phyloP scores from a whole-genome alignment of 1,139 yeast genomes.

The Suhomyces chickasaworum region DNA sequence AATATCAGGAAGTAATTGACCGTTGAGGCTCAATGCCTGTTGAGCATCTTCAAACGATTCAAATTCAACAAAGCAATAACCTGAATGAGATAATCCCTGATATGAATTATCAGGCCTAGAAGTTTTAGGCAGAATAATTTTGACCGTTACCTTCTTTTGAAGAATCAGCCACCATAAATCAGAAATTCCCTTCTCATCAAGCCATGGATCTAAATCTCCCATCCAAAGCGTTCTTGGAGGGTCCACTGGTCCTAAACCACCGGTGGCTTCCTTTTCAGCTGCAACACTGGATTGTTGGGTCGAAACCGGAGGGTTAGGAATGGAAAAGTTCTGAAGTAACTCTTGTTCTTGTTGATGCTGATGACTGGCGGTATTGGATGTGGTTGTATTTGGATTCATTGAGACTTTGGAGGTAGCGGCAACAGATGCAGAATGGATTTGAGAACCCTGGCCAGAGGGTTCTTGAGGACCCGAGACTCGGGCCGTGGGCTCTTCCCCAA shows the following conservation, averaged over 20 bases:
- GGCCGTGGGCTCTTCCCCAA: background rate
- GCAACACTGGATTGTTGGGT: conserved; percentile 38
- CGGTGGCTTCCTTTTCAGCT: conserved; percentile 17
- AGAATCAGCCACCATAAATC: conserved; percentile 60
- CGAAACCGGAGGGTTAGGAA: conserved; percentile 48
- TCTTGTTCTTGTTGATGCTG: conserved; percentile 52
- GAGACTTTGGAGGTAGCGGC: background rate
- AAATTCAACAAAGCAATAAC: conserved; percentile 75
- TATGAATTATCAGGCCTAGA: conserved; percentile 28
- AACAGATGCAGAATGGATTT: background rate
- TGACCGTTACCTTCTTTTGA: conserved; percentile 47
- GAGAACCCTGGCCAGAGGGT: conserved; percentile 35
- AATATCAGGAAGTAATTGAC: conserved; percentile 60
- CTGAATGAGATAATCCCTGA: conserved; percentile 54
- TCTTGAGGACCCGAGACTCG: conserved; percentile 22
- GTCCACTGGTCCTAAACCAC: conserved; percentile 12
- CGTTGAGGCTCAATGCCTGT: conserved; percentile 63
- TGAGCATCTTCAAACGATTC: conserved; percentile 65
- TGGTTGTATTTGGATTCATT: conserved; percentile 8
- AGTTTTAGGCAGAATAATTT: conserved; percentile 53
- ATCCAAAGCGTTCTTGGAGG: conserved; percentile 68
- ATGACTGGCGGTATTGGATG: conserved; percentile 43
- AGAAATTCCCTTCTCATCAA: conserved; percentile 62
- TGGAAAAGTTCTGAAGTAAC: conserved; percentile 40
- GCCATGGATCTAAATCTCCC: conserved; percentile 79